These are phyloP conservation scores for Fusarium devonianum DNA, from an alignment of 2,329 filamentous ascomycete species.

Conservation along the genomic window DNA sequence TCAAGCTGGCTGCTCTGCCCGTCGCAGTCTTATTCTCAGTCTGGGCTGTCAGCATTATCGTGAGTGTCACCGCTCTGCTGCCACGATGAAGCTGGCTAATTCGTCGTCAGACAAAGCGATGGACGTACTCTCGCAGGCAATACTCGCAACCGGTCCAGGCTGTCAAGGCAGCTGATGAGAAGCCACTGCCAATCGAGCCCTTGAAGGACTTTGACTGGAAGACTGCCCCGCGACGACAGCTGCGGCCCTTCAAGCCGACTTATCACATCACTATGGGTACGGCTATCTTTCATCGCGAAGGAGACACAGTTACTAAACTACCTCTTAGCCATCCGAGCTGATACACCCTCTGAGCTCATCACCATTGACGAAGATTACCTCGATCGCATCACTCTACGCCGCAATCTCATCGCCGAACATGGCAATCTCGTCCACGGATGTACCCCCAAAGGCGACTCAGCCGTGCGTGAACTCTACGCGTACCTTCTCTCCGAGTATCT, in stretches of 20 bases:
- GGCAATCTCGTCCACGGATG: slow-evolving; percentile 51
- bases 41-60: slow-evolving; percentile 14
- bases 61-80: background rate
- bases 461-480: slow-evolving; percentile 56
- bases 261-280: slow-evolving; percentile 64
- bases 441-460: slow-evolving; percentile 47
- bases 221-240: slow-evolving; percentile 46
- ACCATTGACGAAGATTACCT: slow-evolving; percentile 59
- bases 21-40: slow-evolving; percentile 12
- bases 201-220: slow-evolving; percentile 51
- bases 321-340: slow-evolving; percentile 36
- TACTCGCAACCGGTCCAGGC: background rate
- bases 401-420: slow-evolving; percentile 48
- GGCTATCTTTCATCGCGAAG: slow-evolving; percentile 1
- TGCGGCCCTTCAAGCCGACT: slow-evolving; percentile 59
- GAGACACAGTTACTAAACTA: background rate
- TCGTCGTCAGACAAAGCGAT: slow-evolving; percentile 25
- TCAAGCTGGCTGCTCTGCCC: slow-evolving; percentile 17
- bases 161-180: background rate
- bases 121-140: slow-evolving; percentile 26
- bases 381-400: slow-evolving; percentile 50
- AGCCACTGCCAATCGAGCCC: slow-evolving; percentile 30
- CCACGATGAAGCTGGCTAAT: background rate
- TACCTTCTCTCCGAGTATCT: slow-evolving; percentile 57
- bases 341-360: slow-evolving; percentile 57